phyloP scores from a whole-genome alignment of 176 grass and related monocot species.

The Echinochloa phyllopogon region DNA sequence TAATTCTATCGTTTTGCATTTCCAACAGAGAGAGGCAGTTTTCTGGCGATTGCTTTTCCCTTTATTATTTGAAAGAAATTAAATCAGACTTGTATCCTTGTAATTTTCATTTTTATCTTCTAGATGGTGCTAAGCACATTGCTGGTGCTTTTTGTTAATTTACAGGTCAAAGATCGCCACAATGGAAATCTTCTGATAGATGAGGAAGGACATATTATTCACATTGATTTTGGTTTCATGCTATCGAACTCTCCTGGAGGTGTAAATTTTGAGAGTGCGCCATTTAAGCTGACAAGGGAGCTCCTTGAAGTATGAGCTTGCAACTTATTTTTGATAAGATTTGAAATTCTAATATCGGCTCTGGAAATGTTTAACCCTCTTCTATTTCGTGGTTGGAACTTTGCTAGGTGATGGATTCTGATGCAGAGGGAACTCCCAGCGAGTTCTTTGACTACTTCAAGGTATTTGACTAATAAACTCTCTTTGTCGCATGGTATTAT shows the following conservation, averaged over 20 bases:
- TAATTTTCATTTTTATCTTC: not conserved
- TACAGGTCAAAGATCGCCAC: constrained; percentile 91
- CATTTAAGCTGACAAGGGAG: constrained; percentile 97
- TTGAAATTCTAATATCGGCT: not conserved
- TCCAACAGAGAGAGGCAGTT: not conserved
- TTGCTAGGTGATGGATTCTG: constrained; percentile 98
- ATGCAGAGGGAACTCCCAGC: constrained; percentile 96
- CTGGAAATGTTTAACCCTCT: not conserved
- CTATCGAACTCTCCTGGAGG: constrained; percentile 97
- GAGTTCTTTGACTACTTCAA: constrained; percentile 99
- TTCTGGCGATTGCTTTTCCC: constrained; percentile 19
- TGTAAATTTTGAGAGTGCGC: constrained; percentile 98
- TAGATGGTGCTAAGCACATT: constrained; percentile 6
- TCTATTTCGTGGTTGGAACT: constrained; percentile 44
- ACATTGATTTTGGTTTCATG: constrained; percentile 99
- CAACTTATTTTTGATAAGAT: not conserved
- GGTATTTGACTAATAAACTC: constrained; percentile 54
- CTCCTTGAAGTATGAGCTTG: constrained; percentile 89
- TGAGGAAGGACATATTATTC: constrained; percentile 99
- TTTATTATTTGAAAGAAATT: constrained; percentile 15
- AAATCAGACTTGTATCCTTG: constrained; percentile 19
- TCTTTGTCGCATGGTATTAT: constrained; percentile 15
- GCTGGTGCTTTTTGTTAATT: constrained; percentile 24
- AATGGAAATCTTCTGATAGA: constrained; percentile 98
- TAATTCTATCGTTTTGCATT: not conserved